These are phyloP conservation scores for Colletotrichum falcatum DNA, from an alignment of 2,329 filamentous ascomycete genomes.

Conservation along the genomic window DNA sequence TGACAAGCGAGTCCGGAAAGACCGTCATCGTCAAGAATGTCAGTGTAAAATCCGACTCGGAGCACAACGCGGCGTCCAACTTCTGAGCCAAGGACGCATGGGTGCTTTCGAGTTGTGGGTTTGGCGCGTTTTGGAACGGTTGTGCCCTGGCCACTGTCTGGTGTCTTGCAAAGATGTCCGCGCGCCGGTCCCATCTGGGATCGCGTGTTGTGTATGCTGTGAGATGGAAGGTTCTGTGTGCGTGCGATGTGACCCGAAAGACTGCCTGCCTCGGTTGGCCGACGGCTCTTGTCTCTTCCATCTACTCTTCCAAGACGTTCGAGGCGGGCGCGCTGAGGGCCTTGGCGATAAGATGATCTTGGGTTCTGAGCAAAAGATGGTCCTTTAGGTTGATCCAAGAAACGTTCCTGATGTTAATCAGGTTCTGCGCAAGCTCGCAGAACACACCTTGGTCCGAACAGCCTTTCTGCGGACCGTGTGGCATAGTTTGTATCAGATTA, in stretches of 20 bases:
- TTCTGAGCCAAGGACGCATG: conserved; percentile 43
- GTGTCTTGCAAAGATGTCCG: conserved; percentile 2
- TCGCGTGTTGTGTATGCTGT: conserved; percentile 1
- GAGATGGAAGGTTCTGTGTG: not conserved
- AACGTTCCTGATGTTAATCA: not conserved
- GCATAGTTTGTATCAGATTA: conserved; percentile 25
- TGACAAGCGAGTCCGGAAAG: conserved; percentile 66
- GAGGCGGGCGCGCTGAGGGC: not conserved
- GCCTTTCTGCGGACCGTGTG: conserved; percentile 11
- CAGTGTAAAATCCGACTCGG: conserved; percentile 50
- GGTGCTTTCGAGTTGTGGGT: not conserved
- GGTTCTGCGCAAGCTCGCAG: conserved; percentile 13
- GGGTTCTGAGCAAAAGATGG: not conserved
- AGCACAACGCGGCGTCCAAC: conserved; percentile 49
- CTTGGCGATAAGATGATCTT: not conserved
- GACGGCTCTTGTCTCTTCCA: conserved; percentile 13
- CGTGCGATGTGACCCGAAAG: not conserved
- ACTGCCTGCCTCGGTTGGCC: not conserved
- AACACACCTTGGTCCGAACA: not conserved
- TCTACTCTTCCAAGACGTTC: not conserved
- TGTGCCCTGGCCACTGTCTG: not conserved
- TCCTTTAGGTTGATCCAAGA: not conserved
- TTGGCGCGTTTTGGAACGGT: not conserved
- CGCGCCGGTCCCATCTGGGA: not conserved
- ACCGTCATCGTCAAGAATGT: conserved; percentile 65